Percentiles rank a stretch among this genome's conserved stretches.
Conservation (phyloP, 345 rosid species). For the Alliaria petiolata region DNA sequence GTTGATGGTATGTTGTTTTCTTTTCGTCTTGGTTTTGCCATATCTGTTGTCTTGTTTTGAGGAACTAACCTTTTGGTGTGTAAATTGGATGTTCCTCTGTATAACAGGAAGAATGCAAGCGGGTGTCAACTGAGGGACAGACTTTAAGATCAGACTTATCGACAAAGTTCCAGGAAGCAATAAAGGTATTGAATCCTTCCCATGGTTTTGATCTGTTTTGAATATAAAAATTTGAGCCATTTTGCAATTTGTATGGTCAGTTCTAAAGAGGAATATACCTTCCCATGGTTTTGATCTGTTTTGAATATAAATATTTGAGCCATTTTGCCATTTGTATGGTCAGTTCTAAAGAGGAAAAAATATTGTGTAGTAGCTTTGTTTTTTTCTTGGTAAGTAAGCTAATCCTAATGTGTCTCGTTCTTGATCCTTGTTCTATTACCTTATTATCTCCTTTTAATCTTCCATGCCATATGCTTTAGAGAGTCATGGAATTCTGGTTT, state of each 20-base stretch:
- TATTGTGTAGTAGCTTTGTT: neutral
- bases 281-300: no score
- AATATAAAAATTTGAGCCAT: neutral
- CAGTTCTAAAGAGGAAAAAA: neutral
- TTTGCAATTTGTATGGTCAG: neutral
- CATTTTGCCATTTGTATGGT: neutral
- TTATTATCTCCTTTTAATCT: neutral
- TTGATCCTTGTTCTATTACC: neutral
- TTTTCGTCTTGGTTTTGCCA: neutral
- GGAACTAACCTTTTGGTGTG: neutral
- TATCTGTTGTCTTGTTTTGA: neutral
- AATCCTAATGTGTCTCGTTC: neutral
- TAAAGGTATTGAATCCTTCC: slow-evolving; percentile 47
- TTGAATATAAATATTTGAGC: no score
- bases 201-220: no score
- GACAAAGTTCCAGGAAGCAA: slow-evolving; percentile 87
- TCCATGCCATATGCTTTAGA: neutral
- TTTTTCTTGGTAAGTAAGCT: neutral
- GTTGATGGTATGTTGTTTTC: slow-evolving; percentile 59
- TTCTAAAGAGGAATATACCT: neutral
- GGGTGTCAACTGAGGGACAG: slow-evolving; percentile 85
- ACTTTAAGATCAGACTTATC: slow-evolving; percentile 81
- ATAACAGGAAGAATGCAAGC: slow-evolving; percentile 89
- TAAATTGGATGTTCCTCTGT: slow-evolving; percentile 15
- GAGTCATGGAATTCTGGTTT: neutral